Evolutionary conservation across 139 green algal genomes (phyloP), one percentile per base, ranked within the genome.

Genomic region (Marvania coccoides): DNA sequence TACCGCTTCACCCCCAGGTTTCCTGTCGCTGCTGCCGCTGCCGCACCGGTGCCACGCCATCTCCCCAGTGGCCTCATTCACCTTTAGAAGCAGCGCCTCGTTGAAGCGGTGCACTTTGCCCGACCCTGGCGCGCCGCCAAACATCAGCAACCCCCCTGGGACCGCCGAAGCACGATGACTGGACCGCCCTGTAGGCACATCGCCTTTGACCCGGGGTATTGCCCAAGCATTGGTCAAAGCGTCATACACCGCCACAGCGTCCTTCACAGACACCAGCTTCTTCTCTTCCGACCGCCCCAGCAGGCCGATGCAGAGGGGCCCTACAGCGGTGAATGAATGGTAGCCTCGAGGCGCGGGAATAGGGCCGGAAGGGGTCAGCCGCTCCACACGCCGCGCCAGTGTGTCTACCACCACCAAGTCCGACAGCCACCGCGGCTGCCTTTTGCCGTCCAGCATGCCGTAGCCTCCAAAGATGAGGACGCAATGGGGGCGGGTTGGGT

Each of bases 381-480:
- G 2, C 7, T 35, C 33, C 31, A 70, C 61, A 1, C 14, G 48
- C 13, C 48, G 37, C 12, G 60, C 45, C 7, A 0, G 30, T 3
- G 48, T 70, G 59, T 75, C 37, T 5, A 75, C 2, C 58, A 47
- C 58, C 48, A 70, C 47, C 1, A 75, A 1, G 23, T 75, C 68
- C 34, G 48, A 57, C 36, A 70, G 36, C 58, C 63, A 75, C 23
- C 42, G 33, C 51, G 30, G 8, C 28, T 45, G 13, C 24, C 31
- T 5, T 1, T 33, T 26, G 2, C 26, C 26, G 1, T 9, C 62
- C 26, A 29, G 12, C 24, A 28, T 29, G 24, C 67, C 59, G 45
- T 75, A 75, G 24, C 69, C 69, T 3, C 69, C 69, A 54, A 65
- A 51, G 30, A 75, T 36, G 24, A 75, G 34, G 12, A 75, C 46